A percentile compares a stretch with the other conserved stretches of the same genome.
phyloP scores from a whole-genome alignment of 108 stramenopile genomes.

The Discostella pseudostelligera region DNA sequence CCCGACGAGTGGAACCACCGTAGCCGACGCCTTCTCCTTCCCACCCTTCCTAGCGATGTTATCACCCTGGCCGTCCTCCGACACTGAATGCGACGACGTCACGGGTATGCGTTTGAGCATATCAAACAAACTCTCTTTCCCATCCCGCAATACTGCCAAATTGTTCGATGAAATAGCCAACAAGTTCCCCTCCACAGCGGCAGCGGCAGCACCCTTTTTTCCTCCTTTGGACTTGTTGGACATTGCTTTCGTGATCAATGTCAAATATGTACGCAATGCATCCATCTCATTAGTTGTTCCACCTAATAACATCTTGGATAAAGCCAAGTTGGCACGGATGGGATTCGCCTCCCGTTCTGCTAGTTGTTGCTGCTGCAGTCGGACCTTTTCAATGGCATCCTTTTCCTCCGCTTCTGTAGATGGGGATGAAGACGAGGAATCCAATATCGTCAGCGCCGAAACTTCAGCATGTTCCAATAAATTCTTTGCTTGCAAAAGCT shows the following conservation, averaged over 20 bases:
- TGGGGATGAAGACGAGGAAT: slow-evolving; percentile 20
- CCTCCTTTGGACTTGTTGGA: neutral
- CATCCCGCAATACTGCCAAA: slow-evolving; percentile 41
- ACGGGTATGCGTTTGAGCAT: slow-evolving; percentile 38
- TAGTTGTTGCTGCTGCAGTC: slow-evolving; percentile 17
- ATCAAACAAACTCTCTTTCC: slow-evolving; percentile 47
- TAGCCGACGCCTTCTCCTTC: neutral
- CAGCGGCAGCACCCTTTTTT: neutral
- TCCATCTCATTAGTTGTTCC: slow-evolving; percentile 39
- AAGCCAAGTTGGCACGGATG: slow-evolving; percentile 45
- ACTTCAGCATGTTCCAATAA: slow-evolving; percentile 38
- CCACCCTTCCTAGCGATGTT: too few relatives aligned
- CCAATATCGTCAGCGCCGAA: slow-evolving; percentile 39
- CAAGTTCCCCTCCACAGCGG: slow-evolving; percentile 20
- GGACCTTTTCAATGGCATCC: neutral
- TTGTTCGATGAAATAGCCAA: slow-evolving; percentile 41
- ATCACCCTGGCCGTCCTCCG: slow-evolving; percentile 8
- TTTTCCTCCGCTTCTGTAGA: slow-evolving; percentile 6
- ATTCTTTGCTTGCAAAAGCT: slow-evolving; percentile 24
- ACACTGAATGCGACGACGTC: slow-evolving; percentile 28
- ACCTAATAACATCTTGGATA: slow-evolving; percentile 36
- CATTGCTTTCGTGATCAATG: slow-evolving; percentile 24
- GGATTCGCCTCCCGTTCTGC: slow-evolving; percentile 41
- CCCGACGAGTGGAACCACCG: slow-evolving; percentile 39
- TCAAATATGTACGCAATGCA: slow-evolving; percentile 33